A percentile compares a stretch with the other conserved stretches of the same genome.
Evolutionary conservation across 768 basidiomycete genomes (phyloP).

Genomic region (Infundibulicybe gibba): DNA sequence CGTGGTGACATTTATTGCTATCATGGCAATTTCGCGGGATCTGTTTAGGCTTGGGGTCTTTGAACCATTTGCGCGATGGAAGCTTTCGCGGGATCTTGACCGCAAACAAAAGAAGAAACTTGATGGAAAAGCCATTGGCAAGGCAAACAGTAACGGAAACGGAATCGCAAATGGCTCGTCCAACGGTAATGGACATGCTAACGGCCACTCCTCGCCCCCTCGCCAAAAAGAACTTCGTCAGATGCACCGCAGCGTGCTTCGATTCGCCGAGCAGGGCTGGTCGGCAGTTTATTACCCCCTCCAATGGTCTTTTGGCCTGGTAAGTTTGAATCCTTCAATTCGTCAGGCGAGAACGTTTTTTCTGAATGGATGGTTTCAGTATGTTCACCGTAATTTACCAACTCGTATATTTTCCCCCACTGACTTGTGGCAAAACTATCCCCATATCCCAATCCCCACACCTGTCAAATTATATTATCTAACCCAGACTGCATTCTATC

Average conservation of each 20-base stretch:
- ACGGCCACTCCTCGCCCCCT: conserved; percentile 18
- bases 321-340: conserved; percentile 42
- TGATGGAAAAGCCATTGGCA: conserved; percentile 24
- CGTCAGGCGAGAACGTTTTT: conserved; percentile 5
- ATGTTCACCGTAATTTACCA: conserved; percentile 72
- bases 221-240: conserved; percentile 48
- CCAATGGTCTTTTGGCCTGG: conserved; percentile 78
- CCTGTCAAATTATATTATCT: conserved; percentile 90
- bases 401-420: conserved; percentile 59
- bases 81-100: conserved; percentile 54
- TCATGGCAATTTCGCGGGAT: conserved; percentile 88
- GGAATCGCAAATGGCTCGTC: conserved; percentile 15
- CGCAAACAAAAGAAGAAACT: conserved; percentile 15
- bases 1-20: conserved; percentile 74
- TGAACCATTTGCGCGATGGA: conserved; percentile 79
- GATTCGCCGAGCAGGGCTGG: conserved; percentile 98
- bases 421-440: conserved; percentile 78
- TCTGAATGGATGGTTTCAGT: conserved; percentile 42
- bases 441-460: conserved; percentile 75
- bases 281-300: conserved; percentile 73
- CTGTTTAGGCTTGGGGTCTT: conserved; percentile 66
- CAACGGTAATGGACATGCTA: conserved; percentile 31
- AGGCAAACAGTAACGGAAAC: conserved; percentile 19
- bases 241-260: conserved; percentile 67
- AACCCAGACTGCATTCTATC: conserved; percentile 81